These are phyloP conservation scores for Zasmidium citrigriseum DNA, from an alignment of 2,329 filamentous ascomycete genomes.

Conservation along the genomic window DNA sequence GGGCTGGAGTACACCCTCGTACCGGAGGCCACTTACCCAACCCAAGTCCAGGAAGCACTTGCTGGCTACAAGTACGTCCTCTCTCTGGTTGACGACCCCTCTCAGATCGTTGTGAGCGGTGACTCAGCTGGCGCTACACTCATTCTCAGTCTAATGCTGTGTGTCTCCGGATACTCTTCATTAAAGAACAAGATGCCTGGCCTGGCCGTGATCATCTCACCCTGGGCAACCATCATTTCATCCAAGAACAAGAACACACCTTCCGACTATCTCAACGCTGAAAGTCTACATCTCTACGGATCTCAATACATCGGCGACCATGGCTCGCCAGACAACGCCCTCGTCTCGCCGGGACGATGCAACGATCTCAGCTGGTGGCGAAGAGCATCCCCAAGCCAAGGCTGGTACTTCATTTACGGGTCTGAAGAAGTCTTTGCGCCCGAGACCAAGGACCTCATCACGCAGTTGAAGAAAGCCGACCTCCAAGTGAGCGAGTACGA, in stretches of 20 bases:
- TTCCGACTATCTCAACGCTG: constrained; percentile 73
- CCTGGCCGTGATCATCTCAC: constrained; percentile 73
- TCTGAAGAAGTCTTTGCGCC: constrained; percentile 75
- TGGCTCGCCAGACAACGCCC: constrained; percentile 53
- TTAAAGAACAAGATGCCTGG: constrained; percentile 52
- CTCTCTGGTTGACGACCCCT: constrained; percentile 57
- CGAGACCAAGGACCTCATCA: constrained; percentile 65
- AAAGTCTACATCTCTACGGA: constrained; percentile 69
- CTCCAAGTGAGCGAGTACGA: constrained; percentile 59
- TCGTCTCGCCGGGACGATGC: constrained; percentile 72
- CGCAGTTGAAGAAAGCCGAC: constrained; percentile 55
- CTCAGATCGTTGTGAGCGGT: constrained; percentile 69
- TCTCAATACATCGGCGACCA: constrained; percentile 64
- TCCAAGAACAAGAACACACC: constrained; percentile 65
- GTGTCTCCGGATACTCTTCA: constrained; percentile 56
- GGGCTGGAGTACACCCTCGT: constrained; percentile 79
- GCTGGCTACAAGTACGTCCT: constrained; percentile 72
- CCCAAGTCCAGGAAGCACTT: constrained; percentile 69
- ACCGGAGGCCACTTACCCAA: constrained; percentile 71
- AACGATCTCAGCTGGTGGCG: constrained; percentile 67
- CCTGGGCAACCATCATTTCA: constrained; percentile 76
- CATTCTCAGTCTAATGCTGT: constrained; percentile 70
- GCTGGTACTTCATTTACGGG: constrained; percentile 72
- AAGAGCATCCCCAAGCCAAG: constrained; percentile 64
- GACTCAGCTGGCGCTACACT: constrained; percentile 80